Evolutionary conservation across 2,329 filamentous ascomycete genomes (phyloP).

Genomic region (Shiraia sp.): DNA sequence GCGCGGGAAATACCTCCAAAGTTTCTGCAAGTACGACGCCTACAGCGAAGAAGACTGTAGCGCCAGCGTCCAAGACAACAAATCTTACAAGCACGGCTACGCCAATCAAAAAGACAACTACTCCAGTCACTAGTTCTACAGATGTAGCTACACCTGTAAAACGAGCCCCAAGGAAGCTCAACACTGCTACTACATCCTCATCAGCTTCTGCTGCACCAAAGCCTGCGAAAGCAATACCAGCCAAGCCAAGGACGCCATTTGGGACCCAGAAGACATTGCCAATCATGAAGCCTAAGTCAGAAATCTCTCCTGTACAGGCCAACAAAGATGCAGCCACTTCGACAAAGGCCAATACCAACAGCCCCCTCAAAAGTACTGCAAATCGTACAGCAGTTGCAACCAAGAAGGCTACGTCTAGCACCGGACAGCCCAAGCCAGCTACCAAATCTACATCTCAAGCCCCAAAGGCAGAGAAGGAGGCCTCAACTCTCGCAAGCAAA

Average conservation of each 20-base stretch:
- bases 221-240: slow-evolving; percentile 13
- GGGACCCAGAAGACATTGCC: slow-evolving; percentile 27
- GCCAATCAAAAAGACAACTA: slow-evolving; percentile 19
- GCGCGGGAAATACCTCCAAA: slow-evolving; percentile 35
- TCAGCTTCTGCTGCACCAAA: slow-evolving; percentile 7
- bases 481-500: slow-evolving; percentile 16
- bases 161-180: slow-evolving; percentile 23
- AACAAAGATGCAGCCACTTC: slow-evolving; percentile 31
- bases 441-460: slow-evolving; percentile 15
- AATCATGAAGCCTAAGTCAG: too few relatives aligned
- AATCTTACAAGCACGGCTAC: slow-evolving; percentile 6
- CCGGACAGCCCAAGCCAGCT: slow-evolving; percentile 17
- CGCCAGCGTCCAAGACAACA: background rate
- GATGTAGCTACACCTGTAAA: slow-evolving; percentile 27
- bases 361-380: too few relatives aligned
- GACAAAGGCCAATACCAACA: slow-evolving; percentile 9
- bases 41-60: slow-evolving; percentile 28
- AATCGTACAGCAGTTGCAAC: slow-evolving; percentile 21
- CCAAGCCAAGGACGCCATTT: slow-evolving; percentile 20
- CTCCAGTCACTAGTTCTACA: slow-evolving; percentile 6
- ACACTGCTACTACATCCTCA: slow-evolving; percentile 10
- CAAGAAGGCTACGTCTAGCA: slow-evolving; percentile 19
- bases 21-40: slow-evolving; percentile 23
- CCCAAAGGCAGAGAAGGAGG: slow-evolving; percentile 7
- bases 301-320: slow-evolving; percentile 10